Percentiles rank a stretch among this genome's conserved stretches.
Evolutionary conservation across 148 eudicot genomes (phyloP).

Genomic region (Spergularia bocconei): DNA sequence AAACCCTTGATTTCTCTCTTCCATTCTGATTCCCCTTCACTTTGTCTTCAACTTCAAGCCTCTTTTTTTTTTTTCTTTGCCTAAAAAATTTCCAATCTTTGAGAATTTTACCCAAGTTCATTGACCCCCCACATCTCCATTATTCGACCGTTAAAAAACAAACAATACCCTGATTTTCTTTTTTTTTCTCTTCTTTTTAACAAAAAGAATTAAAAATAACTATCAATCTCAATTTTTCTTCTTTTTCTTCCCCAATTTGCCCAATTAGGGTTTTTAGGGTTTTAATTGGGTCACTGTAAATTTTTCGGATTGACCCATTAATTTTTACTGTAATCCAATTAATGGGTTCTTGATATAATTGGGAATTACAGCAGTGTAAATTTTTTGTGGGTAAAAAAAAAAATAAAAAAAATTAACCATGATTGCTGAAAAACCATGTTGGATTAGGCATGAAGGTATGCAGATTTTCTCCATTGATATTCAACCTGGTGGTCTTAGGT

Average conservation of each 20-base stretch:
- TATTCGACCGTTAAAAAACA: conserved; percentile 14
- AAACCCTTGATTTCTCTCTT: background rate
- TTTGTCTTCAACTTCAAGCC: background rate
- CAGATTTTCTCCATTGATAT: conserved; percentile 97
- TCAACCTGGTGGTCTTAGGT: conserved; percentile 85
- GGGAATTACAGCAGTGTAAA: background rate
- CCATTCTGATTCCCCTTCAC: background rate
- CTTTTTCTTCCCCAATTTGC: background rate
- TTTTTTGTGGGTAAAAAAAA: background rate
- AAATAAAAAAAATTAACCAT: no score
- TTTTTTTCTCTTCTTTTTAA: no score
- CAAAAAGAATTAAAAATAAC: background rate
- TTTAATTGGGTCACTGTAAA: conserved; percentile 14
- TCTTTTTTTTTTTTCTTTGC: no score
- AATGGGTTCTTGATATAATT: conserved; percentile 14
- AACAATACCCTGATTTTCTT: no score
- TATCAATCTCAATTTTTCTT: conserved; percentile 8
- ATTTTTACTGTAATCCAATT: conserved; percentile 14
- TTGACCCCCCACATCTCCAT: background rate
- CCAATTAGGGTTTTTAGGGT: conserved; percentile 24
- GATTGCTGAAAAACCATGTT: conserved; percentile 95
- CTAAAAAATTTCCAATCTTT: background rate
- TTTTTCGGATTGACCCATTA: conserved; percentile 1
- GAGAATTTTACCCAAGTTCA: no score
- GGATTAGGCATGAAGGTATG: conserved; percentile 86